These are phyloP conservation scores for Dactylonectria estremocensis DNA, from an alignment of 2,329 filamentous ascomycete genomes.

Conservation along the genomic window DNA sequence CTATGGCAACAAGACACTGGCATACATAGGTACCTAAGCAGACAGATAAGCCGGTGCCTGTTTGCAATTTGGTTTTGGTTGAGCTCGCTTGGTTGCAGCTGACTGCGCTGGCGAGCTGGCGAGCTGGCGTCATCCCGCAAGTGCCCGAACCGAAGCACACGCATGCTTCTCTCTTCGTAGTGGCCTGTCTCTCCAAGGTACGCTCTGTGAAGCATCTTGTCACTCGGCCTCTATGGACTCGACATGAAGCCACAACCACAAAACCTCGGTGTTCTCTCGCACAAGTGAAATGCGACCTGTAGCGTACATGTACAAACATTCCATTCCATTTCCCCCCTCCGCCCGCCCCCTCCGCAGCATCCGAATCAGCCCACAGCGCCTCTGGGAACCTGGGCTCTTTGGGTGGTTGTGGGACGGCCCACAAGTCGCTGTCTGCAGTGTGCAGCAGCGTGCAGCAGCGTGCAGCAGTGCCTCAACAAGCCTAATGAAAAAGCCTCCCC, in stretches of 20 bases:
- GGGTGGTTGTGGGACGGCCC: slow-evolving; percentile 9
- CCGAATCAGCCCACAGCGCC: slow-evolving; percentile 30
- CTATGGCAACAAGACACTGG: too few relatives aligned
- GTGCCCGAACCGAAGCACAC: slow-evolving; percentile 3
- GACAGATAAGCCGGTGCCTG: slow-evolving; percentile 2
- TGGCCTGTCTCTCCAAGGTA: too few relatives aligned
- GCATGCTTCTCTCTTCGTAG: too few relatives aligned
- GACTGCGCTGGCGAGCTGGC: too few relatives aligned
- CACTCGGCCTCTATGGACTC: not conserved
- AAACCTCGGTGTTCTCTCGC: not conserved
- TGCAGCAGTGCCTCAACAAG: slow-evolving; percentile 24
- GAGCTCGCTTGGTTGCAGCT: not conserved
- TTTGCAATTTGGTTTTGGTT: too few relatives aligned
- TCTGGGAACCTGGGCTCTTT: not conserved
- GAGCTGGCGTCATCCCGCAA: slow-evolving; percentile 5
- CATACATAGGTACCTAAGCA: not conserved
- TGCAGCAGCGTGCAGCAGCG: slow-evolving; percentile 1
- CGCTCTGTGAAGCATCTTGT: too few relatives aligned
- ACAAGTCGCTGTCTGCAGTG: slow-evolving; percentile 23
- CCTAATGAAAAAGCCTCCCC: not conserved
- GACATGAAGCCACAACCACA: not conserved
- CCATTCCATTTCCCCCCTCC: not conserved
- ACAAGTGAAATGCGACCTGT: slow-evolving; percentile 18
- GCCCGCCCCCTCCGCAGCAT: slow-evolving; percentile 20
- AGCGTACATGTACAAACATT: not conserved